Evolutionary conservation across 805 yeast species (phyloP), one percentile per base, ranked within the genome.

Genomic region (Wickerhamiella qilinensis): DNA sequence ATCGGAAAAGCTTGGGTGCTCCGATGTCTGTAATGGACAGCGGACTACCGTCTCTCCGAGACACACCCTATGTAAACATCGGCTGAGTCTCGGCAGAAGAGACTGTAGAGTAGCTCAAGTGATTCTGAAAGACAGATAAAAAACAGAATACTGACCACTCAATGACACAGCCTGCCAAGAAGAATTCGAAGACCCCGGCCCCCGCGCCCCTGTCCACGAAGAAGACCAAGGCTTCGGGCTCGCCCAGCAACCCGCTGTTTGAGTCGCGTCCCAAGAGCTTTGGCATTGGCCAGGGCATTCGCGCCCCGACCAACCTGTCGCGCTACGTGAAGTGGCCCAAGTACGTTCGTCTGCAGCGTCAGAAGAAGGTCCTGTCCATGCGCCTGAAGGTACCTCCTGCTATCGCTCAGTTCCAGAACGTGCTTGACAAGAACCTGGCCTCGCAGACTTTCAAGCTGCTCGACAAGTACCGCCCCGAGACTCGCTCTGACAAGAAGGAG

Each of bases 301-400:
- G 88, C 70, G 94, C 77, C 65, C 84, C 79, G 75, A 78, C 88
- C 71, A 83, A 91, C 78, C 76, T 91, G 63, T 71, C 93, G 46
- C 85, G 97, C 69, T 86, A 82, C 66, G 97, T 88, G 63, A 91
- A 81, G 70, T 91, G 98, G 98, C 98, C 98, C 63, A 91, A 80
- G 69, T 85, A 88, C 65, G 93, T 88, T 55, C 83, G 94, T 72
- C 73, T 91, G 56, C 98, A 88, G 75, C 86, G 98, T 77, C 97
- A 91, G 72, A 91, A 79, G 80, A 88, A 88, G 77, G 80, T 88
- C 65, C 75, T 88, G 65, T 71, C 77, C 58, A 65, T 86, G 68
- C 86, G 98, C 79, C 76, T 88, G 64, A 88, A 91, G 80, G 98
- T 88, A 63, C 98, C 98, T 55, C 98, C 98, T 62, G 80, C 97